phyloP scores from a whole-genome alignment of 202 grass and related monocot species.

The Eragrostis tef region DNA sequence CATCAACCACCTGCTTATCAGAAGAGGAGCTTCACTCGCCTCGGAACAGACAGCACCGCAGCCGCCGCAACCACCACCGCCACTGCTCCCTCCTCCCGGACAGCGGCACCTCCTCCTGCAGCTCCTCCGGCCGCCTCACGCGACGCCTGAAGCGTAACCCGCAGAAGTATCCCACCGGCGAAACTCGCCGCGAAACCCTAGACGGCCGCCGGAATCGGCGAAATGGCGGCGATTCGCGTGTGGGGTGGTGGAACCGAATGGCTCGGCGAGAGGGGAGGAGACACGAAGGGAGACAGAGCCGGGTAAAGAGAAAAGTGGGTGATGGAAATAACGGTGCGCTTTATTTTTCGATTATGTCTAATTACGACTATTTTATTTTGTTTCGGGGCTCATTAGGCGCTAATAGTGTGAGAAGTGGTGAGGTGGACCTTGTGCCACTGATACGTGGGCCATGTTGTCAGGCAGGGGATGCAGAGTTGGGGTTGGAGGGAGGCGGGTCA shows the following conservation, averaged over 20 bases:
- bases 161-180: too few species aligned
- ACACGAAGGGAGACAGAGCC: slow-evolving; percentile 10
- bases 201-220: slow-evolving; percentile 50
- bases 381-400: slow-evolving; percentile 31
- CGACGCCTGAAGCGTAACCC: too few species aligned
- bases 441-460: not conserved
- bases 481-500: slow-evolving; percentile 6
- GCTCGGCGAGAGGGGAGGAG: slow-evolving; percentile 35
- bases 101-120: too few species aligned
- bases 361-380: not conserved
- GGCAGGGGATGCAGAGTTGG: not conserved
- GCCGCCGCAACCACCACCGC: slow-evolving; percentile 15
- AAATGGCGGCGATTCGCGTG: slow-evolving; percentile 58
- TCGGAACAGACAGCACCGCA: slow-evolving; percentile 2
- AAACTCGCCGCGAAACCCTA: slow-evolving; percentile 62
- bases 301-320: slow-evolving; percentile 41
- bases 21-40: not conserved
- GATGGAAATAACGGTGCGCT: slow-evolving; percentile 53
- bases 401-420: too few species aligned
- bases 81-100: not conserved
- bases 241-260: slow-evolving; percentile 55
- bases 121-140: too few species aligned
- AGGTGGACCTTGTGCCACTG: too few species aligned
- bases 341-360: slow-evolving; percentile 34
- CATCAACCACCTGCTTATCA: slow-evolving; percentile 41